Evolutionary conservation across 2,329 filamentous ascomycete species (phyloP).

Genomic region (Phialophora verrucosa): DNA sequence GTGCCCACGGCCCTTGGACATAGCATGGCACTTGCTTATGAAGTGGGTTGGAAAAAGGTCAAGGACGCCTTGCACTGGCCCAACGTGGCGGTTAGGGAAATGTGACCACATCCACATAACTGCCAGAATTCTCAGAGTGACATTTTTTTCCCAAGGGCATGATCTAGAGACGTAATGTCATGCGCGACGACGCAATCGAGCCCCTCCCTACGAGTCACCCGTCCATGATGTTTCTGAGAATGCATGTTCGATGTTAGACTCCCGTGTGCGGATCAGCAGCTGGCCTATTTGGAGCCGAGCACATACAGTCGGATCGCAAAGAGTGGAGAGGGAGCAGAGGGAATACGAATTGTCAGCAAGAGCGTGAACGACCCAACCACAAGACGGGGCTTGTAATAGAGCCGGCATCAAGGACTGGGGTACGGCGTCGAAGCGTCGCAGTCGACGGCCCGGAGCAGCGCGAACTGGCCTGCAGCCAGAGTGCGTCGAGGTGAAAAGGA

Average conservation of each 20-base stretch:
- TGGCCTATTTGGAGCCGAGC: not conserved
- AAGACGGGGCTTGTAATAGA: slow-evolving; percentile 1
- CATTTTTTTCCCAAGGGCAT: not conserved
- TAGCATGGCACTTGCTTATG: not conserved
- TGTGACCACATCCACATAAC: slow-evolving; percentile 6
- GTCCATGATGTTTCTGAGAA: slow-evolving; percentile 10
- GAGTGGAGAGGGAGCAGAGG: slow-evolving; percentile 5
- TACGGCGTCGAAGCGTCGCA: slow-evolving; percentile 3
- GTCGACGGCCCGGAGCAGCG: not conserved
- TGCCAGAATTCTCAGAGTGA: slow-evolving; percentile 3
- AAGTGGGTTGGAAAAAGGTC: not conserved
- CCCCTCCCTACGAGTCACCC: slow-evolving; percentile 3
- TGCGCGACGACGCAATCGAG: slow-evolving; percentile 18
- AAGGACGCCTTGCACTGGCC: not conserved
- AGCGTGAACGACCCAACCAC: not conserved
- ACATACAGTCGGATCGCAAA: slow-evolving; percentile 12
- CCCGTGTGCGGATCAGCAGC: slow-evolving; percentile 3
- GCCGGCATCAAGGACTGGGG: slow-evolving; percentile 5
- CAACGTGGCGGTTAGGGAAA: not conserved
- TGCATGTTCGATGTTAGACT: not conserved
- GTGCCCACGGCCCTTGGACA: not conserved
- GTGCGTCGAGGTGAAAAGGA: slow-evolving; percentile 4
- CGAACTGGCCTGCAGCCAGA: not conserved
- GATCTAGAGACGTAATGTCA: slow-evolving; percentile 20
- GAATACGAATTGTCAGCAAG: slow-evolving; percentile 19